Evolutionary conservation across 148 eudicot species (phyloP).

Genomic region (Fagopyrum homotropicum): DNA sequence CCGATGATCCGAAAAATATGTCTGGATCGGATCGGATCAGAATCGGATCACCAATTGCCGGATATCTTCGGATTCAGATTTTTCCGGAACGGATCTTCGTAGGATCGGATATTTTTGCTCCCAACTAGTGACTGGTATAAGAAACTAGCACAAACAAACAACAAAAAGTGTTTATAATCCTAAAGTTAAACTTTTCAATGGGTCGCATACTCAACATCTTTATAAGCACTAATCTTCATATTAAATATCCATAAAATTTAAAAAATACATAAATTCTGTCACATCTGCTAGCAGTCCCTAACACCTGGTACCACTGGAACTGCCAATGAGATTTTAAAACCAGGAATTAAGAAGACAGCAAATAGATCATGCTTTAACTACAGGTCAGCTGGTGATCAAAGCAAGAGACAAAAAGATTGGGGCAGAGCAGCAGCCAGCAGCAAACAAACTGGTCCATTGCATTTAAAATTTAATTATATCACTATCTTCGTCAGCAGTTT

Average conservation of each 20-base stretch:
- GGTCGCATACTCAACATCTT: background rate
- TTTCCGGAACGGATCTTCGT: too few species aligned
- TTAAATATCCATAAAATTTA: too few species aligned
- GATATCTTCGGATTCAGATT: too few species aligned
- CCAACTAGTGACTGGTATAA: too few species aligned
- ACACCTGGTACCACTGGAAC: conserved; percentile 7
- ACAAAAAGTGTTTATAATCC: background rate
- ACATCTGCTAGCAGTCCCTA: conserved; percentile 1
- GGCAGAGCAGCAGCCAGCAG: background rate
- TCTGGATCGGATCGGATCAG: too few species aligned
- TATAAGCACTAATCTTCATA: background rate
- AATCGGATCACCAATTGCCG: too few species aligned
- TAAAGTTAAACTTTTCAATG: background rate
- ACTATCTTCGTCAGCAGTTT: conserved; percentile 1
- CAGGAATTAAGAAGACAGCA: background rate
- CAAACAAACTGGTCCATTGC: conserved; percentile 6
- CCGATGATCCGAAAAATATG: too few species aligned
- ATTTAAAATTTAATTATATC: background rate
- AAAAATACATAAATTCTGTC: background rate
- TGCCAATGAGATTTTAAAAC: background rate
- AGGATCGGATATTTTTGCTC: too few species aligned
- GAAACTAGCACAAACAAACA: too few species aligned
- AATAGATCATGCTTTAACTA: conserved; percentile 3
- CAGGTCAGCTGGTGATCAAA: conserved; percentile 1
- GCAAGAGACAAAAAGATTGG: conserved; percentile 8